Percentiles rank a stretch among this genome's conserved stretches.
phyloP scores from a whole-genome alignment of 176 grass and related monocot species.

The Oryza coarctata region DNA sequence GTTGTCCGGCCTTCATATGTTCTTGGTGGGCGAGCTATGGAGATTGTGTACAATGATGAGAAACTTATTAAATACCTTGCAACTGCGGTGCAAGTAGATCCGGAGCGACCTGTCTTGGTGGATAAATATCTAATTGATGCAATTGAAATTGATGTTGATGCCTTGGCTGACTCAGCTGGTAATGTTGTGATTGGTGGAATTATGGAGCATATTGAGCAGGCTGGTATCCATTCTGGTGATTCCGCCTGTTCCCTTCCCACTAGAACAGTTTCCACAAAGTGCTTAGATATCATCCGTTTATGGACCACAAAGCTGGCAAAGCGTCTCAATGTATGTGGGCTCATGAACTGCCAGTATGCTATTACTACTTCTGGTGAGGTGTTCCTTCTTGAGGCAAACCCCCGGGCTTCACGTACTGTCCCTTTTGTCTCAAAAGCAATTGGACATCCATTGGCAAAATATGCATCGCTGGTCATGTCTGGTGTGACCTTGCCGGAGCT shows the following conservation, averaged over 20 bases:
- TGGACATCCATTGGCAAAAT: constrained; percentile 94
- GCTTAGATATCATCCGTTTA: constrained; percentile 72
- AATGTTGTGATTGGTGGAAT: constrained; percentile 98
- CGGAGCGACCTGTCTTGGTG: constrained; percentile 81
- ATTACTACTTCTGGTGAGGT: constrained; percentile 84
- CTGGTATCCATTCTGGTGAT: constrained; percentile 95
- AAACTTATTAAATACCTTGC: constrained; percentile 88
- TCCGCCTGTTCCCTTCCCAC: constrained; percentile 97
- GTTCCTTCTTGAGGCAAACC: constrained; percentile 92
- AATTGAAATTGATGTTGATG: constrained; percentile 96
- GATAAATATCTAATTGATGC: constrained; percentile 94
- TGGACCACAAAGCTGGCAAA: constrained; percentile 90
- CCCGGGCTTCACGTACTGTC: constrained; percentile 86
- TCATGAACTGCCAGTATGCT: constrained; percentile 99
- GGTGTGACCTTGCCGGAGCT: constrained; percentile 71
- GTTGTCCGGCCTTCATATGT: constrained; percentile 97
- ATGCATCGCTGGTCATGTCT: constrained; percentile 97
- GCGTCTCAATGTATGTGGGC: constrained; percentile 76
- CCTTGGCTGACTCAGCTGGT: constrained; percentile 77
- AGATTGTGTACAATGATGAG: constrained; percentile 94
- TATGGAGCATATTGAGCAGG: constrained; percentile 99
- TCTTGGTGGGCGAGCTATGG: constrained; percentile 96
- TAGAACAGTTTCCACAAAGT: constrained; percentile 73
- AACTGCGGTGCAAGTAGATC: constrained; percentile 97
- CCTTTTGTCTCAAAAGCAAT: constrained; percentile 99